phyloP scores from a whole-genome alignment of 140 eudicot species.

The Flaveria floridana region DNA sequence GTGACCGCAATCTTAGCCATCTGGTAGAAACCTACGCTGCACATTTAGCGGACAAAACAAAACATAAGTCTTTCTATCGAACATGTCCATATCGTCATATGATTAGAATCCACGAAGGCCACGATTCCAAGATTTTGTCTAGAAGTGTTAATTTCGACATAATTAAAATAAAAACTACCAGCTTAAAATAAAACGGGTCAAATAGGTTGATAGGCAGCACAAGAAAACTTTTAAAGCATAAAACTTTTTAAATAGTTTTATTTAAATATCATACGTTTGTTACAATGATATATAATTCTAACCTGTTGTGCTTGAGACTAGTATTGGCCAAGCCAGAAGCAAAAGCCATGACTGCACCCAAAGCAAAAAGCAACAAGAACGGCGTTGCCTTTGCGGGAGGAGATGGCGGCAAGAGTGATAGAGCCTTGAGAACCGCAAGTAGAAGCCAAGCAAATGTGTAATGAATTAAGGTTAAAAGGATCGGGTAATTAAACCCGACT shows the following conservation, averaged over 20 bases:
- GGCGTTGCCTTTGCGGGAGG: constrained; percentile 74
- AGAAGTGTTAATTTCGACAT: too few relatives aligned
- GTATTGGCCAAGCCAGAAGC: constrained; percentile 89
- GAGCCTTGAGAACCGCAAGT: constrained; percentile 60
- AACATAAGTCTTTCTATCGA: too few relatives aligned
- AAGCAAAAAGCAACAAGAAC: constrained; percentile 50
- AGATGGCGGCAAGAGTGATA: constrained; percentile 62
- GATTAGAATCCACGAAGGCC: not conserved
- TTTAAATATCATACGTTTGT: not conserved
- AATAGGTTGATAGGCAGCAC: too few relatives aligned
- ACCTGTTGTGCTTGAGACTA: constrained; percentile 81
- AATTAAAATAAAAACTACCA: too few relatives aligned
- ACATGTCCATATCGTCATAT: not conserved
- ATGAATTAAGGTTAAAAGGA: constrained; percentile 69
- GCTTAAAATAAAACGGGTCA: too few relatives aligned
- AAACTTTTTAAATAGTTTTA: not conserved
- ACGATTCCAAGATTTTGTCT: too few relatives aligned
- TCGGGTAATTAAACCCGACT: constrained; percentile 70
- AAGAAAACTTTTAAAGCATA: too few relatives aligned
- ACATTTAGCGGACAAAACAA: constrained; percentile 15
- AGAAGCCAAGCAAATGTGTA: constrained; percentile 62
- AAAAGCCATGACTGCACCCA: constrained; percentile 79
- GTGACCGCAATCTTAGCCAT: constrained; percentile 92
- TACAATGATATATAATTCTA: not conserved
- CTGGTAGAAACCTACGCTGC: constrained; percentile 88